Conservation (phyloP, 352 stramenopile species). For the Phytopythium helicoides region DNA sequence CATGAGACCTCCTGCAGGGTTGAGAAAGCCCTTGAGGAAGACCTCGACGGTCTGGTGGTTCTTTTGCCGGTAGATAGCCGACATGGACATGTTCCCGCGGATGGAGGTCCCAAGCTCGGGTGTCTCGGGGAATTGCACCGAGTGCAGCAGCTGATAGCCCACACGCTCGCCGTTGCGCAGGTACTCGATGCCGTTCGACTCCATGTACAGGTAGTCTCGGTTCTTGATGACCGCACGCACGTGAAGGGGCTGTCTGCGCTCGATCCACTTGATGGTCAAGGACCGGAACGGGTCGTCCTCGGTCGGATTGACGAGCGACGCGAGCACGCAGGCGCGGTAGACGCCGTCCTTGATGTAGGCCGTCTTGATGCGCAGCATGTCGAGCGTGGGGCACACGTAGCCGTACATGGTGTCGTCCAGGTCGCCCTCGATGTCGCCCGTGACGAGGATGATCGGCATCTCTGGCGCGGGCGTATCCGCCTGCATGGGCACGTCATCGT, state of each 20-base stretch:
- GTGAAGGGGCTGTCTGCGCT: constrained; percentile 22
- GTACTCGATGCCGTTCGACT: constrained; percentile 34
- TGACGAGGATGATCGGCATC: constrained; percentile 27
- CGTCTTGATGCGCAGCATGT: constrained; percentile 35
- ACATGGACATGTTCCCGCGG: constrained; percentile 49
- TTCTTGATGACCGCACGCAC: constrained; percentile 32
- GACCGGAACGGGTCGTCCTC: constrained; percentile 25
- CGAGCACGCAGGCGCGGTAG: constrained; percentile 25
- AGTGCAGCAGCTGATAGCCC: constrained; percentile 54
- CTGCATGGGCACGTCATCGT: constrained; percentile 7
- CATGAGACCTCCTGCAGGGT: constrained; percentile 22
- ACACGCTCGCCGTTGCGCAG: constrained; percentile 38
- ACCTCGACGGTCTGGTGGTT: constrained; percentile 39
- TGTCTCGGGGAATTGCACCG: constrained; percentile 30
- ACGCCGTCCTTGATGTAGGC: constrained; percentile 29
- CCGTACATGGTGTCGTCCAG: constrained; percentile 43
- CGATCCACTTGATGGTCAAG: constrained; percentile 36
- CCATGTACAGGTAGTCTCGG: constrained; percentile 52
- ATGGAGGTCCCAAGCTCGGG: constrained; percentile 14
- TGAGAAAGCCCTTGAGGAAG: constrained; percentile 25
- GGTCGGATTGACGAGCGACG: constrained; percentile 22
- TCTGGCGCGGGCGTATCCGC: constrained; percentile 10
- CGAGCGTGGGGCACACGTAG: constrained; percentile 23
- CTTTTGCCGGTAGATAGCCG: constrained; percentile 29
- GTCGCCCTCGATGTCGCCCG: constrained; percentile 29